phyloP scores from a whole-genome alignment of 2,329 filamentous ascomycete species.

The Paecilomyces dactylethromorphus region DNA sequence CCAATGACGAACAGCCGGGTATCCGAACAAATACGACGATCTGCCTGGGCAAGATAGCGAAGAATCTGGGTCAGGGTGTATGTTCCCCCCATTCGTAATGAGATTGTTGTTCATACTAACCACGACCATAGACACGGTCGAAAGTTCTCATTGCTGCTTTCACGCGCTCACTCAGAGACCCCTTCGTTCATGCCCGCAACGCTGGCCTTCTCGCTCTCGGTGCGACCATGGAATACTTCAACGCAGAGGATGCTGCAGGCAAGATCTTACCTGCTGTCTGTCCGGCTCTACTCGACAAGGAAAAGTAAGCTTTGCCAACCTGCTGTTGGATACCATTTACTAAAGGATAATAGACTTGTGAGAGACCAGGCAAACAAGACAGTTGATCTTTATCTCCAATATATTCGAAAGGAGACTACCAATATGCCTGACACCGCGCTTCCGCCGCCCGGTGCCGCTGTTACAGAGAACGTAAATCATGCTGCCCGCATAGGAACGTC shows the following conservation, averaged over 20 bases:
- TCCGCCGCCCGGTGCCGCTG: slow-evolving; percentile 56
- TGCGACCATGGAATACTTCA: slow-evolving; percentile 80
- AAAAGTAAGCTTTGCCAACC: slow-evolving; percentile 53
- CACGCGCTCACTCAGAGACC: slow-evolving; percentile 78
- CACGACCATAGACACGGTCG: slow-evolving; percentile 55
- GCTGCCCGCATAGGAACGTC: slow-evolving; percentile 75
- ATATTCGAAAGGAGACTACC: slow-evolving; percentile 70
- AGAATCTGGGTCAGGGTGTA: slow-evolving; percentile 65
- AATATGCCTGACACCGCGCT: slow-evolving; percentile 75
- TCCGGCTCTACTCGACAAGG: slow-evolving; percentile 83
- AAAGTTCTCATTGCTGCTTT: slow-evolving; percentile 95
- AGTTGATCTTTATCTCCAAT: slow-evolving; percentile 75
- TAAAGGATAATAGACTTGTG: slow-evolving; percentile 49
- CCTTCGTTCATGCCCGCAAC: slow-evolving; percentile 89
- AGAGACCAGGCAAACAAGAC: slow-evolving; percentile 89
- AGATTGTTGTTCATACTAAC: slow-evolving; percentile 17
- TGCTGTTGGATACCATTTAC: not conserved
- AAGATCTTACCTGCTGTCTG: slow-evolving; percentile 80
- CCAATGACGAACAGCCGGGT: slow-evolving; percentile 94
- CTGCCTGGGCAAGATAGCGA: slow-evolving; percentile 91
- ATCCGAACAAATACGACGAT: slow-evolving; percentile 98
- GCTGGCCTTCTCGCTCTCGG: slow-evolving; percentile 79
- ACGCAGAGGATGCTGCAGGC: slow-evolving; percentile 78
- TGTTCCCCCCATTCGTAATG: slow-evolving; percentile 6
- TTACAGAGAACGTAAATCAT: slow-evolving; percentile 36